Evolutionary conservation across 108 stramenopile genomes (phyloP), one percentile per base, ranked within the genome.

Genomic region (Cylindrotheca closterium): DNA sequence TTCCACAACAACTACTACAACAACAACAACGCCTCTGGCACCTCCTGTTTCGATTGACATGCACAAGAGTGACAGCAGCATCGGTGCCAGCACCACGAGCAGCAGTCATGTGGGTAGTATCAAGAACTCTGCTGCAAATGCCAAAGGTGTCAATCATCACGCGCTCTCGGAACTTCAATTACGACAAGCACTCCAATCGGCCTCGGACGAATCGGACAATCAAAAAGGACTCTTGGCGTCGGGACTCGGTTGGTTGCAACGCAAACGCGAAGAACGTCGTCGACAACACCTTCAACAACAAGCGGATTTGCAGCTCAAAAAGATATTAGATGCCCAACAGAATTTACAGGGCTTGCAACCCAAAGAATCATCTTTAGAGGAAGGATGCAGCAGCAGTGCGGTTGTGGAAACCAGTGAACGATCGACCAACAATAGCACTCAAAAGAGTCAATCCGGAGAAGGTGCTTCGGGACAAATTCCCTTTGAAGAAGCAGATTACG

Each of bases 221-320:
- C 22, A 55, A 18, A 33, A 18, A 37, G 34, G 58, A 4, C 18
- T 58, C 2, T n/a, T 78, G 65, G 59, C 77, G 3, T 28, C 54
- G 1, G 66, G 71, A 4, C 48, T 79, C 2, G 67, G 62, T 21
- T 82, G 81, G 81, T 45, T 82, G 22, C 71, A 70, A 42, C 46
- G 45, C 23, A 55, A 67, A 60, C 52, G 69, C 17, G 70, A 77
- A 60, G 33, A 51, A 57, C 62, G 73, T 19, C 59, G 72, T 25
- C 63, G 76, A 42, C 58, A 62, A 34, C 52, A 71, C 63, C 51
- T 82, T 24, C 68, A 77, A 57, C 54, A 70, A 45, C 60, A 74
- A 51, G 81, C 81, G 0, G 81, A 82, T 55, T 30, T 61, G 25
- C 81, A 82, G 54, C 19, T 73, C 26, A 63, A 54, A 30, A 82